A percentile compares a stretch with the other conserved stretches of the same genome.
phyloP scores from a whole-genome alignment of 352 stramenopile species.

The Globisporangium cystogenes region DNA sequence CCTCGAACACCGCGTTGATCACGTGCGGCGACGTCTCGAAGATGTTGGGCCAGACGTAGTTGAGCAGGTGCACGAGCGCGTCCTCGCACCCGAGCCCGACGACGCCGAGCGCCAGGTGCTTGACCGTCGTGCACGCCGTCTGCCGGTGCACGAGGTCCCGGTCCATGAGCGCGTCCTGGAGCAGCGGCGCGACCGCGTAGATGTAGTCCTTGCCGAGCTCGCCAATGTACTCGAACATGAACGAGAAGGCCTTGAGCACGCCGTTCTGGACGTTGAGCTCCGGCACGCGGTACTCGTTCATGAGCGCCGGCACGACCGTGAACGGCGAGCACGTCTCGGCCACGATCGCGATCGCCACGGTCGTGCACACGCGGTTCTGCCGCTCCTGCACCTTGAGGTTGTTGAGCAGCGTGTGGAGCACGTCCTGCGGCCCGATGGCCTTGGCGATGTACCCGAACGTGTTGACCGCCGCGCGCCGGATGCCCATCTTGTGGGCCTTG shows the following conservation, averaged over 20 bases:
- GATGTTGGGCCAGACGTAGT: slow-evolving; percentile 99
- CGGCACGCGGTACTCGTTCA: slow-evolving; percentile 99
- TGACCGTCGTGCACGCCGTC: slow-evolving; percentile 96
- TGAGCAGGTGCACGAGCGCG: slow-evolving; percentile 96
- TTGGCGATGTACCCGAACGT: slow-evolving; percentile 99
- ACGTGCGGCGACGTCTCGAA: slow-evolving; percentile 99
- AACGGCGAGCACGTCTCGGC: slow-evolving; percentile 99
- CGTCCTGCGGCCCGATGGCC: slow-evolving; percentile 98
- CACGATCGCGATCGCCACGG: slow-evolving; percentile 99
- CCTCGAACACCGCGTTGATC: slow-evolving; percentile 98
- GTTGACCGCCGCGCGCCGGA: slow-evolving; percentile 97
- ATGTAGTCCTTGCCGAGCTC: slow-evolving; percentile 99
- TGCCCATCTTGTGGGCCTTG: slow-evolving; percentile 99
- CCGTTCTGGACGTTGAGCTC: slow-evolving; percentile 99
- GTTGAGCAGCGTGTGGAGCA: slow-evolving; percentile 98
- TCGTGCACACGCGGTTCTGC: slow-evolving; percentile 99
- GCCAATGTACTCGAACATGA: slow-evolving; percentile 99
- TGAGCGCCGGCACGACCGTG: slow-evolving; percentile 97
- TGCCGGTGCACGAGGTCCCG: slow-evolving; percentile 98
- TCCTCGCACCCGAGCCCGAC: slow-evolving; percentile 97
- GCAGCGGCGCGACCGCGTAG: slow-evolving; percentile 96
- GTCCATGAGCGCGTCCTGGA: slow-evolving; percentile 99
- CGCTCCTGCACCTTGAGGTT: slow-evolving; percentile 99
- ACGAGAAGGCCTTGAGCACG: slow-evolving; percentile 98
- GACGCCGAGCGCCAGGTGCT: slow-evolving; percentile 97